These are phyloP conservation scores for Trichoderma asperellum DNA, from an alignment of 2,329 filamentous ascomycete species.

Conservation along the genomic window DNA sequence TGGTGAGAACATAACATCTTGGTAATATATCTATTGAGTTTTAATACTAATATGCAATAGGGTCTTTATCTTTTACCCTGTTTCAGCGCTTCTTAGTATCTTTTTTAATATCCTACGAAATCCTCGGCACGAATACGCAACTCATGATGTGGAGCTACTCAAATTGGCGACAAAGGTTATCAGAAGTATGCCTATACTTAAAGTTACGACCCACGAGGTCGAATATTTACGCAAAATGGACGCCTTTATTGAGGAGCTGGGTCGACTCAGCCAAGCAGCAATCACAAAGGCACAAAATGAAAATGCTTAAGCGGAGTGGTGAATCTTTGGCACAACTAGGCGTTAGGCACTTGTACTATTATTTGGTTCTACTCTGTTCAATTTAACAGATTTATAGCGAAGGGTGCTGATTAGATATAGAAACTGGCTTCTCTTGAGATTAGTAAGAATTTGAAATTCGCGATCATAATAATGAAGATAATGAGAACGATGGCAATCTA, in stretches of 20 bases:
- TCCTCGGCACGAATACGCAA: constrained; percentile 49
- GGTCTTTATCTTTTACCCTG: constrained; percentile 61
- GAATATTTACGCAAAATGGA: constrained; percentile 48
- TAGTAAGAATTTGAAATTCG: neutral
- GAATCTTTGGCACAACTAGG: neutral
- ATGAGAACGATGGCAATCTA: neutral
- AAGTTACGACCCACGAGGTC: constrained; percentile 42
- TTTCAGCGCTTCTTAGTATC: constrained; percentile 56
- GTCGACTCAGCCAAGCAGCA: constrained; percentile 42
- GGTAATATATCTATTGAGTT: neutral
- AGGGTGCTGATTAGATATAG: neutral
- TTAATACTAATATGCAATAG: constrained; percentile 39
- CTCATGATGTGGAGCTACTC: constrained; percentile 53
- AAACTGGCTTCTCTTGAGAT: neutral
- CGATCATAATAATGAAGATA: neutral
- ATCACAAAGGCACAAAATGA: constrained; percentile 40
- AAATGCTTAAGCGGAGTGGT: neutral
- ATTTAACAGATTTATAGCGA: neutral
- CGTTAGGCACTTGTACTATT: neutral
- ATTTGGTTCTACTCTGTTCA: neutral
- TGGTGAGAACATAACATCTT: constrained; percentile 40
- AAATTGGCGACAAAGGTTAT: constrained; percentile 49
- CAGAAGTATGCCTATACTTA: constrained; percentile 42
- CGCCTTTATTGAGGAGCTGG: constrained; percentile 50
- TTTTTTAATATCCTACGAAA: constrained; percentile 59